Conservation (phyloP, 805 yeast species). For the Metschnikowia continentalis region DNA sequence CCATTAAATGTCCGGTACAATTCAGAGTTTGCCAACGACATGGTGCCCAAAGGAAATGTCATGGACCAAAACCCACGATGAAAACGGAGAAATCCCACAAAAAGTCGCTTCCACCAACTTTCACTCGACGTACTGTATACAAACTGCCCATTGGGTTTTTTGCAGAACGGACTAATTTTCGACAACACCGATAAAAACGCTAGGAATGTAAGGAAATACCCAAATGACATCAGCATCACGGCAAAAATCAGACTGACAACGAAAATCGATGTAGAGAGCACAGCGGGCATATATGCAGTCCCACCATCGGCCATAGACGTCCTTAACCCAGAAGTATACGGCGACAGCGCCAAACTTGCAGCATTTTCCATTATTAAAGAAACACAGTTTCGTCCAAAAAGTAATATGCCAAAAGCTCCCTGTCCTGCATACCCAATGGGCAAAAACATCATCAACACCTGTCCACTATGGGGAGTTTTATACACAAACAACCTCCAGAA, state of each 20-base stretch:
- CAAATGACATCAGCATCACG: conserved; percentile 46
- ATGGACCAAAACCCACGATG: conserved; percentile 59
- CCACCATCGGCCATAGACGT: background rate
- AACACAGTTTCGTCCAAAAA: conserved; percentile 45
- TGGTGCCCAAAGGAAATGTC: conserved; percentile 82
- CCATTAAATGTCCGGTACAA: conserved; percentile 35
- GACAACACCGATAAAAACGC: conserved; percentile 39
- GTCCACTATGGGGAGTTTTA: conserved; percentile 53
- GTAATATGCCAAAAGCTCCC: conserved; percentile 65
- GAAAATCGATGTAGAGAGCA: conserved; percentile 12
- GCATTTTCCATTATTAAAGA: conserved; percentile 17
- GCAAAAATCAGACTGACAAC: conserved; percentile 32
- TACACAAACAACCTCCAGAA: conserved; percentile 54
- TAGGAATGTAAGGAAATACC: conserved; percentile 45
- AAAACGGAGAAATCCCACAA: conserved; percentile 21
- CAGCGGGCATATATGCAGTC: conserved; percentile 4
- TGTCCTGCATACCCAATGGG: conserved; percentile 87
- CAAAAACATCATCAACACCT: conserved; percentile 64
- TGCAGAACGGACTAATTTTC: conserved; percentile 37
- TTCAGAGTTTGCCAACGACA: conserved; percentile 57
- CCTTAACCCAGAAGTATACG: conserved; percentile 10
- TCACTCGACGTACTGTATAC: conserved; percentile 16
- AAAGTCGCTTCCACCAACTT: conserved; percentile 6
- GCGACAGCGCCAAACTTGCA: conserved; percentile 4
- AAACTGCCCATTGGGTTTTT: conserved; percentile 21